Conservation (phyloP, 495 filamentous ascomycete genomes). For the Penicillium parvum region DNA sequence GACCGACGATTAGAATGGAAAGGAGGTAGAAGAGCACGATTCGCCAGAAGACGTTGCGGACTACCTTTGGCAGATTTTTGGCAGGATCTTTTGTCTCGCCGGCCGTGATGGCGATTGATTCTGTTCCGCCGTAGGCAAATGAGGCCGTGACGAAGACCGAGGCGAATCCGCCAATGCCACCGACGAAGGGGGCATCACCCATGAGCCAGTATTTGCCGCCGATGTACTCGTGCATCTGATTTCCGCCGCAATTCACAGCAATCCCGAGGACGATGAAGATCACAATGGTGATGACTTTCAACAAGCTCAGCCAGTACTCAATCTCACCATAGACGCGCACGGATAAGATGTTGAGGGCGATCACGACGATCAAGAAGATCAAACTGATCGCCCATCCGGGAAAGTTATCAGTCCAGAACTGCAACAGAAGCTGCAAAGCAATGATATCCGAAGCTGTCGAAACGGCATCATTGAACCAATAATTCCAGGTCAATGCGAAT, state of each 20-base stretch:
- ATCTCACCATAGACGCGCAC: slow-evolving; percentile 53
- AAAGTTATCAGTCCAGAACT: slow-evolving; percentile 51
- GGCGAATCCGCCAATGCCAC: slow-evolving; percentile 49
- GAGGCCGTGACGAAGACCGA: slow-evolving; percentile 52
- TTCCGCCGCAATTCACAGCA: slow-evolving; percentile 48
- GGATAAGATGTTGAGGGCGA: slow-evolving; percentile 46
- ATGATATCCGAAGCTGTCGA: slow-evolving; percentile 53
- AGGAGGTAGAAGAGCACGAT: slow-evolving; percentile 51
- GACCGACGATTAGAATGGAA: slow-evolving; percentile 45
- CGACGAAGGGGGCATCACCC: slow-evolving; percentile 50
- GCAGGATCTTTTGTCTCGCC: slow-evolving; percentile 50
- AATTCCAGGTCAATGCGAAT: slow-evolving; percentile 52
- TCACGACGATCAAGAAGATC: slow-evolving; percentile 49
- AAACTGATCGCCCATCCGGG: slow-evolving; percentile 49
- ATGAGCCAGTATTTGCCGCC: slow-evolving; percentile 43
- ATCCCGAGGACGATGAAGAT: slow-evolving; percentile 52
- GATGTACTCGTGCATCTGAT: slow-evolving; percentile 42
- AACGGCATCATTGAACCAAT: slow-evolving; percentile 58
- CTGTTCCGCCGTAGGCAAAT: slow-evolving; percentile 51
- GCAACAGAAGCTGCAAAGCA: slow-evolving; percentile 48
- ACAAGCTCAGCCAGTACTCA: slow-evolving; percentile 52
- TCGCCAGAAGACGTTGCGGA: slow-evolving; percentile 52
- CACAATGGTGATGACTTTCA: slow-evolving; percentile 54
- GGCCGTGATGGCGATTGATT: slow-evolving; percentile 54
- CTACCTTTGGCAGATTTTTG: slow-evolving; percentile 44